Base-by-base conservation (phyloP, 2,329 filamentous ascomycete genomes). In the Colletotrichum coccodes region DNA sequence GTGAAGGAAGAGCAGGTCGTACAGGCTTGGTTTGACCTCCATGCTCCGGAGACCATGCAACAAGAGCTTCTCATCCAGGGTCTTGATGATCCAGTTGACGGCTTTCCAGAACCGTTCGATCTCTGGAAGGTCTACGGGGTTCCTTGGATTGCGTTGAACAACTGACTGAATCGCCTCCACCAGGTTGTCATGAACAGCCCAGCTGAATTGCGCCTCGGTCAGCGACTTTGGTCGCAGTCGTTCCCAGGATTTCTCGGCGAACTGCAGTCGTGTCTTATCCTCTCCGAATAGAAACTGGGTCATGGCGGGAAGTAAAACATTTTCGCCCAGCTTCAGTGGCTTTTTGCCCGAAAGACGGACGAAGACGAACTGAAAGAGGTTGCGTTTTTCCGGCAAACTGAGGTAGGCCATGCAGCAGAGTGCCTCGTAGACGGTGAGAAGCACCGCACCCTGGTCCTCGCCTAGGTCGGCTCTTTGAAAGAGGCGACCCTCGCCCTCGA, bases 391-490 rank as follows among this genome's bases (percentile, higher is more conserved):
- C 1, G 85, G 82, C n/a, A 83, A 73, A 50, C 81, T 86, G 70
- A 98, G 84, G 76, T 97, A 94, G 1, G 92, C 86, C 72, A 94
- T 89, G 78, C 92, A 97, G 78, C 94, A 97, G 59, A 98, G 83
- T 0, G 92, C 91, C 78, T 98, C 95, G 74, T 97, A 97, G 34
- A 98, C 88, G 12, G 94, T 91, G 67, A 96, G 88, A 58, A 97
- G 87, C 7, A 93, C 89, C 32, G 88, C 83, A 2, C 86, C 81
- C 32, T 87, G 80, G 7, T 85, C 77, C 23, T 81, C 80, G 14
- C 83, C 83, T 42, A 88, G 80, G 60, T 83, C 81, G 0, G 80
- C 75, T 46, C 84, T 83, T 53, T 81, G 83, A 76, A 87, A 87
- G 3, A 77, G 76, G 2, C 80, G 81, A 26, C 86, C 82, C 9